Evolutionary conservation across 2,329 filamentous ascomycete genomes (phyloP).

Genomic region (Aspergillus sp.): DNA sequence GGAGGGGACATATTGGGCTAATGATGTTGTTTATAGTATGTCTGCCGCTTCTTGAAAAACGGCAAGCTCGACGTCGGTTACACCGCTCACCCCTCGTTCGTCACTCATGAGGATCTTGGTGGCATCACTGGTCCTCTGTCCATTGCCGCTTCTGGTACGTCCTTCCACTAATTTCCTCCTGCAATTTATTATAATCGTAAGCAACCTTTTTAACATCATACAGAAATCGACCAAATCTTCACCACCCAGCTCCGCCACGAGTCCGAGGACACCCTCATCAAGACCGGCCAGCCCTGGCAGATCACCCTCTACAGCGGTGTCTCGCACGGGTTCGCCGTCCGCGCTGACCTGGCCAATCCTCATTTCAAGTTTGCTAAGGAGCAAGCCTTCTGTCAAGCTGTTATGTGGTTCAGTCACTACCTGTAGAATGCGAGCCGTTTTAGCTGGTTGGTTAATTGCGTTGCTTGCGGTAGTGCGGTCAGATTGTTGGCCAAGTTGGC

Average conservation of each 20-base stretch:
- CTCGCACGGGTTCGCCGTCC: conserved; percentile 66
- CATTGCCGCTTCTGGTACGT: conserved; percentile 50
- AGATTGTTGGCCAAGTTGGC: too few relatives aligned
- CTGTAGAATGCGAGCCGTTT: conserved; percentile 26
- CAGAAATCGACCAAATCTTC: conserved; percentile 60
- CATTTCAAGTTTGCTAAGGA: conserved; percentile 64
- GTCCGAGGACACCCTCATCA: conserved; percentile 55
- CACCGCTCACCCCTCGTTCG: conserved; percentile 68
- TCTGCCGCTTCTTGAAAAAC: conserved; percentile 57
- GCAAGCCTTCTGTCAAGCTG: conserved; percentile 69
- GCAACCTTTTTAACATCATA: background rate
- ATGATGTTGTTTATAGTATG: conserved; percentile 45
- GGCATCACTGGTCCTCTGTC: conserved; percentile 60
- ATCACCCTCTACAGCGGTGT: conserved; percentile 67
- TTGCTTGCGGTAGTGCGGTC: too few relatives aligned
- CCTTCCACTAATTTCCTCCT: background rate
- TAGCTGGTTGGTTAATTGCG: too few relatives aligned
- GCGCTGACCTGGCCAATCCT: conserved; percentile 53
- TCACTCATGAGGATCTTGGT: conserved; percentile 57
- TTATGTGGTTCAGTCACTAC: conserved; percentile 65
- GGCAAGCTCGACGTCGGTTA: conserved; percentile 61
- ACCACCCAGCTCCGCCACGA: conserved; percentile 55
- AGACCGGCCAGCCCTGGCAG: conserved; percentile 58
- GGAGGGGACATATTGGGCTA: background rate
- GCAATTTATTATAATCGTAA: too few relatives aligned